phyloP scores from a whole-genome alignment of 73 alveolate genomes.

The Paramecium pentaurelia region DNA sequence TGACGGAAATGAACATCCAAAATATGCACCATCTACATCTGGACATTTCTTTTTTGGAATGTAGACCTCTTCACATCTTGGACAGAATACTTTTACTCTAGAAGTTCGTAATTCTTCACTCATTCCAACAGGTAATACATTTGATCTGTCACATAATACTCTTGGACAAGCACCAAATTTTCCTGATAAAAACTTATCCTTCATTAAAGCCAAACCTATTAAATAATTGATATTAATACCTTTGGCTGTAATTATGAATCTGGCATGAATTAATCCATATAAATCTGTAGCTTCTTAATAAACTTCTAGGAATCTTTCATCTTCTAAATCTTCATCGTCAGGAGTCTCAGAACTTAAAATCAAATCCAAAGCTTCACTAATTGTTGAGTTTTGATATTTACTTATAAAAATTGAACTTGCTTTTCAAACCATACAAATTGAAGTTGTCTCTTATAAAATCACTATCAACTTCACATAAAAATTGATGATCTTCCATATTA shows the following conservation, averaged over 20 bases:
- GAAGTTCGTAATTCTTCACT: conserved; percentile 92
- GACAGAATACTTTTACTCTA: conserved; percentile 97
- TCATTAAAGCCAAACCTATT: conserved; percentile 90
- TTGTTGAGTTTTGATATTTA: not conserved
- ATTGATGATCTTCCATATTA: conserved; percentile 92
- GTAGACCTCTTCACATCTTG: conserved; percentile 96
- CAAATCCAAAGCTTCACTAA: conserved; percentile 84
- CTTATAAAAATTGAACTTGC: conserved; percentile 62
- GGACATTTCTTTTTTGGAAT: conserved; percentile 86
- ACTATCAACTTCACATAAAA: conserved; percentile 89
- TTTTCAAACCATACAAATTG: conserved; percentile 82
- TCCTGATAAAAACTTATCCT: conserved; percentile 89
- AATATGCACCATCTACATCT: conserved; percentile 94
- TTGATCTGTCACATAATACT: conserved; percentile 91
- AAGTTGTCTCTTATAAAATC: conserved; percentile 85
- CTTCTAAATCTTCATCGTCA: conserved; percentile 89
- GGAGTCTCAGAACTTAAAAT: conserved; percentile 91
- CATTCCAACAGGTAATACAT: conserved; percentile 93
- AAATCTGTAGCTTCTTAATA: conserved; percentile 91
- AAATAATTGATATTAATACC: conserved; percentile 65
- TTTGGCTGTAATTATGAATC: conserved; percentile 92
- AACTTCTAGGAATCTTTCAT: conserved; percentile 79
- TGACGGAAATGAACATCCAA: conserved; percentile 93
- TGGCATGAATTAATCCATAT: conserved; percentile 93
- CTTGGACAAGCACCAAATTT: conserved; percentile 97